Percentiles rank a stretch among this genome's conserved stretches.
Conservation (phyloP, 2,329 filamentous ascomycete genomes). For the Botrytis sinoallii region DNA sequence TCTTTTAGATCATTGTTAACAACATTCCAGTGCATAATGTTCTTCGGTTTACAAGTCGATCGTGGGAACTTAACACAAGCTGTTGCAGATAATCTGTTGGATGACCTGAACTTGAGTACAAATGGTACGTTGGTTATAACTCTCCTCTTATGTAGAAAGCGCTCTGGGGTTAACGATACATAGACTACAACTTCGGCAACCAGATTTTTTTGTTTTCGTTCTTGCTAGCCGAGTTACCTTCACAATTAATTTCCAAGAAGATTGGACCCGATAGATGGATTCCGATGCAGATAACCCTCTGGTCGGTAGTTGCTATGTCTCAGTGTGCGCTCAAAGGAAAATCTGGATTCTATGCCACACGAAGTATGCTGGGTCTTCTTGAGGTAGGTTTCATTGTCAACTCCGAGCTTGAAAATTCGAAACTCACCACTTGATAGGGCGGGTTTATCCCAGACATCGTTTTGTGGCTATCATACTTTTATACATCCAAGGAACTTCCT, state of each 20-base stretch:
- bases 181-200: constrained; percentile 31
- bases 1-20: background rate
- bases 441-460: constrained; percentile 64
- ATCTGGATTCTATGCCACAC: constrained; percentile 43
- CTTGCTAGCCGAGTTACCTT: constrained; percentile 47
- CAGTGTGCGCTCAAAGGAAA: constrained; percentile 46
- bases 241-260: constrained; percentile 47
- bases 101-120: constrained; percentile 46
- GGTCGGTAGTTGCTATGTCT: constrained; percentile 48
- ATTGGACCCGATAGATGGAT: constrained; percentile 51
- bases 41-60: constrained; percentile 60
- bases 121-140: constrained; percentile 37
- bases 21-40: constrained; percentile 58
- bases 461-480: constrained; percentile 72
- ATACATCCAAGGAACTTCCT: constrained; percentile 67
- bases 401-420: background rate
- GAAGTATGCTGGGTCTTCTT: constrained; percentile 39
- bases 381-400: constrained; percentile 38
- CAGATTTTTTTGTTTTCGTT: constrained; percentile 44
- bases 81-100: constrained; percentile 58
- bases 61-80: constrained; percentile 58
- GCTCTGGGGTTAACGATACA: background rate
- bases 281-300: constrained; percentile 49
- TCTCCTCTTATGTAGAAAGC: too few species aligned
- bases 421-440: constrained; percentile 39